phyloP scores from a whole-genome alignment of 805 yeast species.

The Saccharomyces paradoxus region DNA sequence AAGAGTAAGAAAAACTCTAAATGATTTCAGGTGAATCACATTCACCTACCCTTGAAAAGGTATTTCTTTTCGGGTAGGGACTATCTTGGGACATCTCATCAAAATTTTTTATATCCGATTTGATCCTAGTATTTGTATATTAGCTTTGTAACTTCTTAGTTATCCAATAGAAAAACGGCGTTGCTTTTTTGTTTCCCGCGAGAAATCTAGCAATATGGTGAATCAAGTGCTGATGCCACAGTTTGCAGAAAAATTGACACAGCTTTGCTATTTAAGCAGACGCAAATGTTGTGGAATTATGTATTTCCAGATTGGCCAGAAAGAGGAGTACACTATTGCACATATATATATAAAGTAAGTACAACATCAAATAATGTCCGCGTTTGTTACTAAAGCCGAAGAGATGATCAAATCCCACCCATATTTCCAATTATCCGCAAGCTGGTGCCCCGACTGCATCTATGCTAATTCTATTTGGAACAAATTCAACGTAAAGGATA shows the following conservation, averaged over 20 bases:
- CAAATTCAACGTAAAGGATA: slow-evolving; percentile 41
- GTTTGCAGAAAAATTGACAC: neutral
- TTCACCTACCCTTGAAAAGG: slow-evolving; percentile 4
- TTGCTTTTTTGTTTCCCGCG: neutral
- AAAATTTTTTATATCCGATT: neutral
- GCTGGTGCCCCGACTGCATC: slow-evolving; percentile 76
- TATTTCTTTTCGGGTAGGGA: neutral
- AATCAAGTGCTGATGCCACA: neutral
- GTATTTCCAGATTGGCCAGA: neutral
- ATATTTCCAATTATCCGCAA: slow-evolving; percentile 53
- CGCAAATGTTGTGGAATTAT: neutral
- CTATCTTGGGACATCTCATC: neutral
- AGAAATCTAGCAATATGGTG: neutral
- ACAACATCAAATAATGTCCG: slow-evolving; percentile 7
- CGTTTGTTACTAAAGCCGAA: slow-evolving; percentile 35
- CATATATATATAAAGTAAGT: neutral
- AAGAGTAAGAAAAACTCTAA: slow-evolving; percentile 36
- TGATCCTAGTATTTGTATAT: neutral
- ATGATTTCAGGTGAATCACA: slow-evolving; percentile 12
- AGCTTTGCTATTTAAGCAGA: neutral
- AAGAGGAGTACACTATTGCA: neutral
- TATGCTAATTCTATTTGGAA: slow-evolving; percentile 52
- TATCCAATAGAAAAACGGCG: neutral
- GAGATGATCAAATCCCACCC: slow-evolving; percentile 39
- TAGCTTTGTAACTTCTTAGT: neutral